Evolutionary conservation across 192 early-diverging fungal genomes (phyloP).

Genomic region (Entomortierella lignicola): DNA sequence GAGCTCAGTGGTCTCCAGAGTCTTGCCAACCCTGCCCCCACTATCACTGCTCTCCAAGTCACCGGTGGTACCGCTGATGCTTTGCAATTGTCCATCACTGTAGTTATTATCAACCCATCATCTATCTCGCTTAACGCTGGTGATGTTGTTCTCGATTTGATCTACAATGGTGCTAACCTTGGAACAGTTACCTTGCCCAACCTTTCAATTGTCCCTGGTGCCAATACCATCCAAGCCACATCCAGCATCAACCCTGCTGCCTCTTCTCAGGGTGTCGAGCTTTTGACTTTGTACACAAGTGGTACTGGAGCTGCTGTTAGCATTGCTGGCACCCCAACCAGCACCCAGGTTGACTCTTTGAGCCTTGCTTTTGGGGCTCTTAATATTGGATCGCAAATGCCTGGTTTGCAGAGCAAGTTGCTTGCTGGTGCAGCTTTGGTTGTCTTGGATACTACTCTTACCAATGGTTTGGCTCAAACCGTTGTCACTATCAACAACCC

Average conservation of each 20-base stretch:
- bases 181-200: slow-evolving; percentile 57
- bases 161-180: slow-evolving; percentile 43
- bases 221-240: slow-evolving; percentile 50
- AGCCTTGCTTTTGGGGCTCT: slow-evolving; percentile 49
- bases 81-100: slow-evolving; percentile 55
- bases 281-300: slow-evolving; percentile 58
- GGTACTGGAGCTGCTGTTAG: slow-evolving; percentile 51
- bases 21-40: slow-evolving; percentile 54
- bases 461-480: slow-evolving; percentile 52
- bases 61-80: slow-evolving; percentile 47
- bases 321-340: slow-evolving; percentile 52
- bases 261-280: slow-evolving; percentile 51
- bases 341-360: slow-evolving; percentile 59
- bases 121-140: slow-evolving; percentile 55
- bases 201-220: slow-evolving; percentile 55
- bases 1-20: slow-evolving; percentile 58
- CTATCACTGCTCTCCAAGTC: slow-evolving; percentile 59
- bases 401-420: slow-evolving; percentile 51
- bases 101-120: slow-evolving; percentile 59
- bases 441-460: slow-evolving; percentile 49
- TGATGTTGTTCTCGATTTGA: slow-evolving; percentile 54
- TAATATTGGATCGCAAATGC: slow-evolving; percentile 52
- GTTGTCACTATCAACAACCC: slow-evolving; percentile 61
- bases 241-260: slow-evolving; percentile 57
- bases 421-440: slow-evolving; percentile 48